A percentile compares a stretch with the other conserved stretches of the same genome.
phyloP scores from a whole-genome alignment of 371 early-diverging fungal genomes.

The Capillidium rhysosporum region DNA sequence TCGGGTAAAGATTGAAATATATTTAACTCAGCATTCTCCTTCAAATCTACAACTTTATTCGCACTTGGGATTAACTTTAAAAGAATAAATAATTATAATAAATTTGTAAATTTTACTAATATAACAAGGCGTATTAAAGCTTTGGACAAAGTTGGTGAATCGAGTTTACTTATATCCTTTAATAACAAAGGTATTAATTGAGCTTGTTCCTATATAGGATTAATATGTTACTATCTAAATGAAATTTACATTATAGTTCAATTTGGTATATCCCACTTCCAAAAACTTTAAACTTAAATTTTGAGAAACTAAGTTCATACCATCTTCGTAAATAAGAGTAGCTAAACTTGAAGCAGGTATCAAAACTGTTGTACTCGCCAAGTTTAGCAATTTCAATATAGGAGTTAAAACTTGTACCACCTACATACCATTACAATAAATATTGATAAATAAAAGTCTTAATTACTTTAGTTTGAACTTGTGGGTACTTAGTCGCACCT shows the following conservation, averaged over 20 bases:
- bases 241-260: background rate
- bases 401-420: constrained; percentile 59
- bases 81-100: background rate
- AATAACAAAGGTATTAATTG: background rate
- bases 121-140: background rate
- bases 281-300: background rate
- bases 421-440: constrained; percentile 12
- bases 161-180: background rate
- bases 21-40: background rate
- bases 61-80: background rate
- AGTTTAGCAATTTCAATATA: constrained; percentile 44
- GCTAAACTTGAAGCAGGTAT: background rate
- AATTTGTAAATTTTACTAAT: background rate
- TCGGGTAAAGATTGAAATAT: background rate
- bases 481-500: constrained; percentile 31
- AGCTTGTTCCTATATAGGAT: background rate
- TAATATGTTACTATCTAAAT: background rate
- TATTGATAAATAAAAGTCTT: too few relatives aligned
- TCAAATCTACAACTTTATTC: background rate
- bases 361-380: background rate
- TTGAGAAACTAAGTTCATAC: background rate
- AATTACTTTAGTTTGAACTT: constrained; percentile 23
- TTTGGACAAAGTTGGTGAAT: background rate
- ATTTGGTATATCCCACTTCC: background rate
- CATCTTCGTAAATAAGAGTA: background rate